phyloP scores from a whole-genome alignment of 352 stramenopile species.

The Globisporangium okanoganense region DNA sequence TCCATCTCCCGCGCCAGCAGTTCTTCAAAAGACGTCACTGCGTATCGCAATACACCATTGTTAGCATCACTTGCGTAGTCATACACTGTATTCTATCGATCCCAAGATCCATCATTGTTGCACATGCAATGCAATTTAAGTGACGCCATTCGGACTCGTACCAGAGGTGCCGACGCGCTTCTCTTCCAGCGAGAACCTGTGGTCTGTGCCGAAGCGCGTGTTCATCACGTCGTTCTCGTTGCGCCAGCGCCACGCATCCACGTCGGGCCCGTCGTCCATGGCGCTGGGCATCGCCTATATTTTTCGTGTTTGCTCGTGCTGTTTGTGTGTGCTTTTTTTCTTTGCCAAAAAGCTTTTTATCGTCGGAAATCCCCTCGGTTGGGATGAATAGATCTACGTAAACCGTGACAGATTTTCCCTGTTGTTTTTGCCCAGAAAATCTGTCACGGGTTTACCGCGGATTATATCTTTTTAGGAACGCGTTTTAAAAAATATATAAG shows the following conservation, averaged over 20 bases:
- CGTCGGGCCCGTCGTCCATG: constrained; percentile 6
- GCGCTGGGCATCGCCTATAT: not conserved
- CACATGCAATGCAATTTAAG: not conserved
- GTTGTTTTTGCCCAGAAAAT: too few species aligned
- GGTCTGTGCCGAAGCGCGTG: not conserved
- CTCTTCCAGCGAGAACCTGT: constrained; percentile 6
- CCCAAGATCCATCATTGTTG: not conserved
- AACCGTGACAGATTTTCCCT: too few species aligned
- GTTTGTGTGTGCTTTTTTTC: too few species aligned
- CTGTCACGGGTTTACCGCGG: too few species aligned
- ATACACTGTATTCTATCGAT: not conserved
- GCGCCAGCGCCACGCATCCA: constrained; percentile 3
- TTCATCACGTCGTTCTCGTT: constrained; percentile 14
- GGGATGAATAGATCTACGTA: too few species aligned
- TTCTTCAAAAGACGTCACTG: constrained; percentile 63
- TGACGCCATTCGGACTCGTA: not conserved
- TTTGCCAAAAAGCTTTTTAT: too few species aligned
- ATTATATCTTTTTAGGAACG: too few species aligned
- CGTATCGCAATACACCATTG: not conserved
- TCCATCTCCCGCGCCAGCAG: constrained; percentile 56
- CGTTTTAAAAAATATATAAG: too few species aligned
- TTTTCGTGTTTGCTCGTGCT: too few species aligned
- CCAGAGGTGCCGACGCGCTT: constrained; percentile 13
- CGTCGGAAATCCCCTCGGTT: too few species aligned
- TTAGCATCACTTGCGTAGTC: not conserved